Conservation (phyloP, 2,329 filamentous ascomycete species). For the Ophiostoma ips region DNA sequence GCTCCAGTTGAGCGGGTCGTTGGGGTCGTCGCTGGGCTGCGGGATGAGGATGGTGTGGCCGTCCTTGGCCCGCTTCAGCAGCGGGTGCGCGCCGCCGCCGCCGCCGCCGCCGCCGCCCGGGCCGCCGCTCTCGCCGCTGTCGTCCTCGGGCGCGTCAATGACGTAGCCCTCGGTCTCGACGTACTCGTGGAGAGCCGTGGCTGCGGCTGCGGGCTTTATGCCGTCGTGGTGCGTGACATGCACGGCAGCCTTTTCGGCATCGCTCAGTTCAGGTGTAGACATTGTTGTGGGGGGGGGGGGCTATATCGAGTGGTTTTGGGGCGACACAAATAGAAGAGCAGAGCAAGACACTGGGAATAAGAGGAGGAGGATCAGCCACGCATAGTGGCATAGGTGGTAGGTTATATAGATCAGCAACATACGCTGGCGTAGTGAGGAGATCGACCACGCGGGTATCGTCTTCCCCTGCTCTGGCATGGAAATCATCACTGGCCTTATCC, state of each 20-base stretch:
- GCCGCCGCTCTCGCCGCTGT: background rate
- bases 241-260: background rate
- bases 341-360: too few species aligned
- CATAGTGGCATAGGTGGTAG: too few species aligned
- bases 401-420: too few species aligned
- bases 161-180: slow-evolving; percentile 25
- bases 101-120: slow-evolving; percentile 13
- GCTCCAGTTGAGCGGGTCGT: slow-evolving; percentile 42
- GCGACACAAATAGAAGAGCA: too few species aligned
- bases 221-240: background rate
- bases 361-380: too few species aligned
- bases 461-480: too few species aligned
- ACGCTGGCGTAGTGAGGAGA: too few species aligned
- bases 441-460: too few species aligned
- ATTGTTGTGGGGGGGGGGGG: too few species aligned
- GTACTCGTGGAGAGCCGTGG: slow-evolving; percentile 20
- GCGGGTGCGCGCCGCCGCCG: slow-evolving; percentile 14
- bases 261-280: background rate
- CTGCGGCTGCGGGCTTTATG: background rate
- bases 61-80: slow-evolving; percentile 22
- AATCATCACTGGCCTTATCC: too few species aligned
- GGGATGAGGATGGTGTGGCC: slow-evolving; percentile 29
- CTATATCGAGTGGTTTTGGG: too few species aligned
- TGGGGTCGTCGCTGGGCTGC: slow-evolving; percentile 35
- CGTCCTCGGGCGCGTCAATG: slow-evolving; percentile 21